These are phyloP conservation scores for Echium plantagineum DNA, from an alignment of 257 asterid species.

Conservation along the genomic window DNA sequence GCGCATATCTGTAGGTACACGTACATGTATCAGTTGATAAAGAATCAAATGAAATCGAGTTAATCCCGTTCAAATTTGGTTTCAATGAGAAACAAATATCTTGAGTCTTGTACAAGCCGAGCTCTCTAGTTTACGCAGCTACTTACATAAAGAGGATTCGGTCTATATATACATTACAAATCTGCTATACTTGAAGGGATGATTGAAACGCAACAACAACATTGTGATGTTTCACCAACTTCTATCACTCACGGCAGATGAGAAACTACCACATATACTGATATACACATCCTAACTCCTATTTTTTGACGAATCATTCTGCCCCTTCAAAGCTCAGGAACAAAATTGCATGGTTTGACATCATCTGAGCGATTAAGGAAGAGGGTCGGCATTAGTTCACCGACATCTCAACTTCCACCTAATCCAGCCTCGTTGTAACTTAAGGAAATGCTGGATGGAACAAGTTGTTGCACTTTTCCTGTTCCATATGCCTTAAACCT, in stretches of 20 bases:
- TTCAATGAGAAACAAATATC: too few species aligned
- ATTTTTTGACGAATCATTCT: constrained; percentile 4
- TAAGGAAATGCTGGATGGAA: constrained; percentile 5
- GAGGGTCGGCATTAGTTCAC: neutral
- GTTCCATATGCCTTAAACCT: neutral
- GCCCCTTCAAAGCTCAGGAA: neutral
- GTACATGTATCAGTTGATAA: too few species aligned
- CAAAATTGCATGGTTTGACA: neutral
- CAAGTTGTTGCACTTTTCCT: neutral
- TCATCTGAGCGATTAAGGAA: constrained; percentile 3
- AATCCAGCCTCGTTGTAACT: neutral
- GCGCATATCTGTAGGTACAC: too few species aligned
- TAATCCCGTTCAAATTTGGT: too few species aligned
- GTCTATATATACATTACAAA: constrained; percentile 13
- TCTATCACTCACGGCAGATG: neutral
- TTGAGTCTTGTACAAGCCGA: too few species aligned
- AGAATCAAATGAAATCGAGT: too few species aligned
- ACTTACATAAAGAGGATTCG: too few species aligned
- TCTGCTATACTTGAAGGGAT: neutral
- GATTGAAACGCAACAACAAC: constrained; percentile 9
- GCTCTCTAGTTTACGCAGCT: too few species aligned
- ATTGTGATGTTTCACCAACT: neutral
- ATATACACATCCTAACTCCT: constrained; percentile 25
- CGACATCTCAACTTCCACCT: constrained; percentile 1
- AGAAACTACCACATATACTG: constrained; percentile 3